Percentiles rank a stretch among this genome's conserved stretches.
Evolutionary conservation across 2,329 filamentous ascomycete species (phyloP).

Genomic region (Trichoderma sp.): DNA sequence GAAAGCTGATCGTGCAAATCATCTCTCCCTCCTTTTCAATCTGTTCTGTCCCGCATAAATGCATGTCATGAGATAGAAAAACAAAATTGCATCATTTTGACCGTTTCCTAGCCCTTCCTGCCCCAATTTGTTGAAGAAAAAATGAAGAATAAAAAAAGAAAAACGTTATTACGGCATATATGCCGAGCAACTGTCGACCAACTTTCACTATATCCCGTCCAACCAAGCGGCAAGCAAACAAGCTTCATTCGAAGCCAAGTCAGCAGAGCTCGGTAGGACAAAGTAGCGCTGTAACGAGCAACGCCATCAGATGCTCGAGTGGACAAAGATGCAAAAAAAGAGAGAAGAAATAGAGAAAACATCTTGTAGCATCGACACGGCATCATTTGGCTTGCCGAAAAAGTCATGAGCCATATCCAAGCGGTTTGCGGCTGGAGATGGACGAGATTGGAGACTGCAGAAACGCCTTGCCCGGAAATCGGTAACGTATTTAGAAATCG

Average conservation of each 20-base stretch:
- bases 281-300: not conserved
- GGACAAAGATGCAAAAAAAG: not conserved
- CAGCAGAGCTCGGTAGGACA: not conserved
- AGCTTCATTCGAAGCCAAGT: not conserved
- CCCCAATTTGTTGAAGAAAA: not conserved
- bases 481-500: conserved; percentile 5
- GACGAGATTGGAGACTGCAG: conserved; percentile 2
- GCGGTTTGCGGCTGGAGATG: conserved; percentile 11
- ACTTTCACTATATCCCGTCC: not conserved
- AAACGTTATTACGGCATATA: not conserved
- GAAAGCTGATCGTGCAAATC: conserved; percentile 20
- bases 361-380: not conserved
- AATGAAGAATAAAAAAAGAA: not conserved
- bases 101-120: not conserved
- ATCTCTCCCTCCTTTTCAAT: conserved; percentile 21
- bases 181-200: not conserved
- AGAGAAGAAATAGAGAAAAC: not conserved
- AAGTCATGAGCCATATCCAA: conserved; percentile 20
- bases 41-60: conserved; percentile 7
- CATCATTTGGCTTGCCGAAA: not conserved
- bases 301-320: not conserved
- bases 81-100: conserved; percentile 15
- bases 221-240: not conserved
- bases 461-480: conserved; percentile 1
- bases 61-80: conserved; percentile 12